Base-by-base conservation (phyloP, 257 asterid species). In the Craterostigma plantagineum region DNA sequence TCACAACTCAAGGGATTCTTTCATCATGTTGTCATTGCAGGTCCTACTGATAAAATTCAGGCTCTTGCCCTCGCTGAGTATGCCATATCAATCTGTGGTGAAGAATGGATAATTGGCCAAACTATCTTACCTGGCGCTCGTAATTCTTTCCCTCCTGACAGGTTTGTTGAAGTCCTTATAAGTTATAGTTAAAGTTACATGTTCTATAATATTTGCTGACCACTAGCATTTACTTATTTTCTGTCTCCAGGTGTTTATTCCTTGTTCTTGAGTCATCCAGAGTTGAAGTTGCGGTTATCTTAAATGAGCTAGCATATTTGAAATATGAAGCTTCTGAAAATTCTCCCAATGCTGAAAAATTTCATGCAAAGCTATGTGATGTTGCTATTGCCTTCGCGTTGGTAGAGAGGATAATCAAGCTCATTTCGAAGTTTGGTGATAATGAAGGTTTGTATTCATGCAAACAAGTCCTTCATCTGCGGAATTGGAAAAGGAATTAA, bases 181-280 rank as follows among this genome's bases (percentile, higher is more conserved):
- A 15, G 42, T 43, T 48, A 45, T 41, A 17, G 30, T 52, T 48
- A 40, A 45, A n/a, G 33, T 63, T 46, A 36, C 8, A 42, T 15
- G 16, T n/a, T 5, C 15, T 2, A 15, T 40, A 18, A 2, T 7
- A 34, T 39, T 46, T 13, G 7, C 35, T 30, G 17, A 14, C 35
- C 44, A 11, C n/a, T n/a, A n/a, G n/a, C n/a, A n/a, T n/a, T n/a
- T 42, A 11, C 18, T 27, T 42, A 5, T 4, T 42, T 5, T 6
- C 17, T 42, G n/a, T 44, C 45, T 55, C 38, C 76, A 87, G 98
- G 71, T 83, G 86, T 60, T 53, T 79, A 56, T 63, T 79, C 60
- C 93, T 87, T 49, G 79, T 87, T 35, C 58, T 79, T 71, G 98
- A 72, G 70, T 67, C 98, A 54, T 69, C 95, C 9, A 72, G 95